A percentile compares a stretch with the other conserved stretches of the same genome.
These are phyloP conservation scores for Phytophthora cactorum DNA, from an alignment of 352 stramenopile species.

Conservation along the genomic window DNA sequence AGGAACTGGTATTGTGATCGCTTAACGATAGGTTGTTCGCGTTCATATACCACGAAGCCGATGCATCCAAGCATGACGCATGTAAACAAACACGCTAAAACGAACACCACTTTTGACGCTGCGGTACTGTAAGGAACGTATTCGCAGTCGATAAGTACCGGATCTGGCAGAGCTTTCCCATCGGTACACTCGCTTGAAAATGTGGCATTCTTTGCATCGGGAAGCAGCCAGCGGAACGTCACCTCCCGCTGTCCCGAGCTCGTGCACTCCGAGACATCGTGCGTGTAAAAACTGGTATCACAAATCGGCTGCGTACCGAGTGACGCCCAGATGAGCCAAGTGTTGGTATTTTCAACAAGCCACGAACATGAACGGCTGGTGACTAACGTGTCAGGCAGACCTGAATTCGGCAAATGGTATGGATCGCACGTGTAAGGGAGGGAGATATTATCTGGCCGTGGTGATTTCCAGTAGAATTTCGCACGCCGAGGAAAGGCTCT, in stretches of 20 bases:
- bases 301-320: conserved; percentile 32
- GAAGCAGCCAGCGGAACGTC: conserved; percentile 44
- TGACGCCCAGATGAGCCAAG: conserved; percentile 44
- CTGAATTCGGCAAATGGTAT: conserved; percentile 18
- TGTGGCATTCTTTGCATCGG: conserved; percentile 25
- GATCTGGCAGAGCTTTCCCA: conserved; percentile 23
- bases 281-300: conserved; percentile 47
- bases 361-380: conserved; percentile 52
- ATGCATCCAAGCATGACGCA: conserved; percentile 32
- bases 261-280: conserved; percentile 45
- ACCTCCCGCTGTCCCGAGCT: conserved; percentile 24
- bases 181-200: conserved; percentile 46
- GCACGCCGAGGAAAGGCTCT: conserved; percentile 34
- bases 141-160: conserved; percentile 49
- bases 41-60: conserved; percentile 43
- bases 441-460: conserved; percentile 38
- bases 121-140: conserved; percentile 41
- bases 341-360: conserved; percentile 35
- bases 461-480: conserved; percentile 43
- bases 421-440: conserved; percentile 53
- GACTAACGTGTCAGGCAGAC: conserved; percentile 29
- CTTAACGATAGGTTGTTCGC: conserved; percentile 59
- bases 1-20: conserved; percentile 76
- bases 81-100: conserved; percentile 27
- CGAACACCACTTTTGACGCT: conserved; percentile 27